These are phyloP conservation scores for Trifolium subterraneum DNA, from an alignment of 306 rosid genomes.

Conservation along the genomic window DNA sequence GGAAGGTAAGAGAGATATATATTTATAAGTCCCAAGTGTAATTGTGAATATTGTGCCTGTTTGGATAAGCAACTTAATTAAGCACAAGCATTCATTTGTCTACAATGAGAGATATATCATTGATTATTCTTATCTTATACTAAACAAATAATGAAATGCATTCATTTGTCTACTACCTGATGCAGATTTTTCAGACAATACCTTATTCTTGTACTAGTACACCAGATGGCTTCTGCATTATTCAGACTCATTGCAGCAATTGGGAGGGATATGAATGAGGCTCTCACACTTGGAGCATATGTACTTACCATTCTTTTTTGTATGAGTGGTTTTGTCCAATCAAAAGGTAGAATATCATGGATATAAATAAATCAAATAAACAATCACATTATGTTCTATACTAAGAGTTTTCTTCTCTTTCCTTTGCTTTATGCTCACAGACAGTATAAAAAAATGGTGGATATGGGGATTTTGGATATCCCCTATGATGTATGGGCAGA, in stretches of 20 bases:
- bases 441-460: conserved; percentile 56
- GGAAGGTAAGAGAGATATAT: conserved; percentile 48
- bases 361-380: conserved; percentile 17
- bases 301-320: conserved; percentile 52
- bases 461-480: conserved; percentile 59
- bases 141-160: conserved; percentile 29
- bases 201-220: conserved; percentile 55
- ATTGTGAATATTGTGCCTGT: not conserved
- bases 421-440: conserved; percentile 38
- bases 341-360: conserved; percentile 55
- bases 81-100: not conserved
- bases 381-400: not conserved
- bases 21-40: not conserved
- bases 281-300: conserved; percentile 57
- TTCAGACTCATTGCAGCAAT: conserved; percentile 61
- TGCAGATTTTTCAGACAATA: conserved; percentile 66
- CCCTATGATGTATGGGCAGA: conserved; percentile 59
- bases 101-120: too few relatives aligned
- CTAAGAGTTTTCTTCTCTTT: conserved; percentile 1
- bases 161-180: conserved; percentile 6
- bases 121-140: too few relatives aligned
- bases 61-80: not conserved
- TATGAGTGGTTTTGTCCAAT: conserved; percentile 62
- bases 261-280: conserved; percentile 60
- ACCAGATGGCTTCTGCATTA: conserved; percentile 65